Evolutionary conservation across 495 filamentous ascomycete genomes (phyloP).

Genomic region (Podospora comata): DNA sequence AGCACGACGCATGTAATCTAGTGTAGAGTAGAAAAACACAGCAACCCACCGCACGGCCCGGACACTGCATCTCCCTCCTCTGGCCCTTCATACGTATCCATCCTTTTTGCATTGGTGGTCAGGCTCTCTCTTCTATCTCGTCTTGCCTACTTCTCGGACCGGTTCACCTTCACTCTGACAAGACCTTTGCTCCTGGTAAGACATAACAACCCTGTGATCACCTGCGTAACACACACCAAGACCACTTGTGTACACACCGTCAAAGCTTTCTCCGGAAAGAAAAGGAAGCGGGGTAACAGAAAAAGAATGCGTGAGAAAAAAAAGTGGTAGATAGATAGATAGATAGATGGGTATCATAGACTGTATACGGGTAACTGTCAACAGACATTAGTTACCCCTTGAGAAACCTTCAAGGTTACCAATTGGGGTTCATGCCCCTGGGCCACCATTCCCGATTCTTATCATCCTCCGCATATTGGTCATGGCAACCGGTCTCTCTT

Average conservation of each 20-base stretch:
- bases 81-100: neutral
- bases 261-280: constrained; percentile 5
- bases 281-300: neutral
- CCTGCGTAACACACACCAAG: neutral
- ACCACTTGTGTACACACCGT: constrained; percentile 7
- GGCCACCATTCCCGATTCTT: neutral
- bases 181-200: neutral
- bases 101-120: neutral
- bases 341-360: neutral
- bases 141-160: neutral
- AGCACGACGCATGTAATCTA: neutral
- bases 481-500: neutral
- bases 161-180: neutral
- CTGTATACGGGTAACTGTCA: neutral
- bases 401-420: neutral
- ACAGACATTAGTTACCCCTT: neutral
- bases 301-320: neutral
- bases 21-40: neutral
- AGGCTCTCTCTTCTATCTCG: neutral
- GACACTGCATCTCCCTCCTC: neutral
- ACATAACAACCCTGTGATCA: neutral
- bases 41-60: neutral
- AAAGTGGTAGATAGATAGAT: neutral
- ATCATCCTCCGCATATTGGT: neutral
- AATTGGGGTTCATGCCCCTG: neutral